Conservation (phyloP, 139 green algal genomes). For the Yamagishiella unicocca region DNA sequence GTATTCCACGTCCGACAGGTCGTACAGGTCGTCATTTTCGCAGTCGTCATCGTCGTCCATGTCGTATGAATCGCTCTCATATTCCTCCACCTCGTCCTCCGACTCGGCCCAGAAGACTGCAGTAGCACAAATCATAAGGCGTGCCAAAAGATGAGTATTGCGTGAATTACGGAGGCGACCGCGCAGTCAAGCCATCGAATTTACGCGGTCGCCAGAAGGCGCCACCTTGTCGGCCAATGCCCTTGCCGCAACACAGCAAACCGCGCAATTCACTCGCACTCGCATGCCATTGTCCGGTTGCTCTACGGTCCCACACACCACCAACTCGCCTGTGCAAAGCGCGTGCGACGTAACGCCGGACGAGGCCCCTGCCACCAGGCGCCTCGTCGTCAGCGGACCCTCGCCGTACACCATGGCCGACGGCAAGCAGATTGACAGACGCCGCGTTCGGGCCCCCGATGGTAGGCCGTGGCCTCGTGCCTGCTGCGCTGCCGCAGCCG, state of each 20-base stretch:
- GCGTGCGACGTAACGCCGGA: constrained; percentile 21
- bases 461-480: not conserved
- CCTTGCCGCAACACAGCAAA: too few species aligned
- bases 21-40: not conserved
- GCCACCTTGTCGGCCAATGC: too few species aligned
- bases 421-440: constrained; percentile 25
- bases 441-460: constrained; percentile 19
- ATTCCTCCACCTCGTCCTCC: constrained; percentile 9
- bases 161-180: too few species aligned
- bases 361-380: not conserved
- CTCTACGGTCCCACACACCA: too few species aligned
- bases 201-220: too few species aligned
- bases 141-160: too few species aligned
- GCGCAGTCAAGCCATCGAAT: too few species aligned
- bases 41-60: not conserved
- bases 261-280: too few species aligned
- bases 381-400: constrained; percentile 17
- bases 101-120: constrained; percentile 46
- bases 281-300: too few species aligned
- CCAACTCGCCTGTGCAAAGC: constrained; percentile 14
- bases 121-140: not conserved
- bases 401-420: constrained; percentile 7
- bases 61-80: not conserved
- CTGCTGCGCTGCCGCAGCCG: not conserved
- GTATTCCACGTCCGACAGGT: not conserved